Base-by-base conservation (phyloP, 2,329 filamentous ascomycete genomes). In the Keithomyces neogunnii region DNA sequence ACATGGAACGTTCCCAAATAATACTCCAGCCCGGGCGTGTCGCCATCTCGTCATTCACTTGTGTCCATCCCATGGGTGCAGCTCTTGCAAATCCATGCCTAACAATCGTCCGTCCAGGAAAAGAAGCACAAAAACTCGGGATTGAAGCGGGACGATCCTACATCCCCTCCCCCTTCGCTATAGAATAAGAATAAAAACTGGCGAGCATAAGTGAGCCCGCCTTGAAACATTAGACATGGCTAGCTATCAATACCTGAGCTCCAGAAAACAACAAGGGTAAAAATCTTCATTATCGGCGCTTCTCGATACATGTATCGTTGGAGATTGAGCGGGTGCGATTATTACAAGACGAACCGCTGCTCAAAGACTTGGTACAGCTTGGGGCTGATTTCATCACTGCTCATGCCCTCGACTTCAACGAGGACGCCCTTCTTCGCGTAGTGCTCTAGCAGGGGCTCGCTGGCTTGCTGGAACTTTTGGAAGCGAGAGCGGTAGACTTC, bases 381-480 rank as follows among this genome's bases (percentile, higher is more conserved):
- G n/a, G 93, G 93, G 50, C 80, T 91, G 60, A 99, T 99, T 71
- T 97, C 93, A 64, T 99, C 89, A 63, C 90, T 96, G 66, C 84
- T 92, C 69, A 91, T 82, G 28, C 93, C 93, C 59, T 89, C 77
- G 3, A 96, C 89, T 55, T 89, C 88, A 81, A 88, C 89, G 38
- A 99, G 71, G 10, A 96, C 84, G 8, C 89, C 89, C 65, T 86
- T 86, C 57, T 81, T 79, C 47, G 88, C 86, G 64, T 99, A 99
- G 69, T 96, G 89, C 59, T 95, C 87, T 19, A 99, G 74, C 44
- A 99, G 72, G 13, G 89, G 87, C 66, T 84, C 78, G 66, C 88
- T 96, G 3, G 86, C 92, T 67, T 96, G 88, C 61, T 89, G 83
- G 63, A 97, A 99, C 63, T 88, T 89, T 62, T 79, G 76, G 62